These are phyloP conservation scores for Hirsutella minnesotensis DNA, from an alignment of 2,329 filamentous ascomycete species.

Conservation along the genomic window DNA sequence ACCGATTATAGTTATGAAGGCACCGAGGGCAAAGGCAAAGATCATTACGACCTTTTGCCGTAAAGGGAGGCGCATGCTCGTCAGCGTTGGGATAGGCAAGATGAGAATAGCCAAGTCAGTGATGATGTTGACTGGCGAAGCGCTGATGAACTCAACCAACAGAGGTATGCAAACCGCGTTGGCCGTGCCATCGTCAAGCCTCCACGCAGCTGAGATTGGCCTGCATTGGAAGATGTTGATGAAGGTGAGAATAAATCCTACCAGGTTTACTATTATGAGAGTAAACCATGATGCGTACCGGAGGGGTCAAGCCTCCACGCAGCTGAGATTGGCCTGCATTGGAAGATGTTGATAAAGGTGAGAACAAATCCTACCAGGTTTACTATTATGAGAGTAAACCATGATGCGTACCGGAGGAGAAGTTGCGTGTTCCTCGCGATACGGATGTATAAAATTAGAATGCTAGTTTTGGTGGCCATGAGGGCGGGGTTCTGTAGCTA, in stretches of 20 bases:
- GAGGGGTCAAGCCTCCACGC: too few species aligned
- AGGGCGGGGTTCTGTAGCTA: constrained; percentile 64
- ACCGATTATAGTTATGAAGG: constrained; percentile 80
- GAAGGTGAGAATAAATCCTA: constrained; percentile 68
- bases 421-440: constrained; percentile 67
- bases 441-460: constrained; percentile 80
- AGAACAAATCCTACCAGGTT: constrained; percentile 68
- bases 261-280: constrained; percentile 64
- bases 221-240: constrained; percentile 80
- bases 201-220: constrained; percentile 60
- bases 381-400: constrained; percentile 64
- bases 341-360: constrained; percentile 78
- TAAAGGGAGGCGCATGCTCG: constrained; percentile 69
- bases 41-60: constrained; percentile 84
- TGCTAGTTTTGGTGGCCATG: constrained; percentile 88
- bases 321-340: too few species aligned
- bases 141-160: constrained; percentile 54
- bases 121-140: constrained; percentile 82
- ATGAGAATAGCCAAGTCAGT: constrained; percentile 83
- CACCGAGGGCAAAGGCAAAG: constrained; percentile 73
- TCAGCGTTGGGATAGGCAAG: constrained; percentile 78
- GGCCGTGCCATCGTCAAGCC: constrained; percentile 18
- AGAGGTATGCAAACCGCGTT: constrained; percentile 39
- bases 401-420: constrained; percentile 72
- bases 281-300: constrained; percentile 73